A percentile compares a stretch with the other conserved stretches of the same genome.
These are phyloP conservation scores for Biscogniauxia marginata DNA, from an alignment of 2,329 filamentous ascomycete genomes.

Conservation along the genomic window DNA sequence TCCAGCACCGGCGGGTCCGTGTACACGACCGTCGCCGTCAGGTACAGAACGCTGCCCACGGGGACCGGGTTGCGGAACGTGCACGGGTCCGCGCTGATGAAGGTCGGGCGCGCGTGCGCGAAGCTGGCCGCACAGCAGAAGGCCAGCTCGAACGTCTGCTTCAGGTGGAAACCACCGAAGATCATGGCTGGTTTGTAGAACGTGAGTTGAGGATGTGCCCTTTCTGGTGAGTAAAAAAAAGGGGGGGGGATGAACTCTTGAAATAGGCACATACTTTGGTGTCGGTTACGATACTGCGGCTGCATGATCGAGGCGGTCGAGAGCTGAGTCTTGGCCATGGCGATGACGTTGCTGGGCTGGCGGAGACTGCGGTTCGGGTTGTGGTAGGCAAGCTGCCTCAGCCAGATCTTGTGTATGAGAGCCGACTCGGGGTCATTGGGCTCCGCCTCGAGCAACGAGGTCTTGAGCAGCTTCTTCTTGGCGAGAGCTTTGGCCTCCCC, in stretches of 20 bases:
- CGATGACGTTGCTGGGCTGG: conserved; percentile 45
- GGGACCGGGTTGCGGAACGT: conserved; percentile 75
- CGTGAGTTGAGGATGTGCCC: no score
- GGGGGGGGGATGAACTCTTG: no score
- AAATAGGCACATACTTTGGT: no score
- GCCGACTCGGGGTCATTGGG: conserved; percentile 71
- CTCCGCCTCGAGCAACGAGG: conserved; percentile 63
- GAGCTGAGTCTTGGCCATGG: conserved; percentile 59
- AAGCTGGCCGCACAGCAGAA: conserved; percentile 74
- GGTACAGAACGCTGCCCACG: conserved; percentile 70
- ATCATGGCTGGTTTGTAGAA: no score
- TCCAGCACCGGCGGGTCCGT: conserved; percentile 57
- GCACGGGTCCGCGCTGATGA: conserved; percentile 70
- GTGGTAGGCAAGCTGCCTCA: conserved; percentile 63
- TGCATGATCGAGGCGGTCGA: conserved; percentile 71
- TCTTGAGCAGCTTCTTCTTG: conserved; percentile 62
- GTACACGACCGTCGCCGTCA: conserved; percentile 70
- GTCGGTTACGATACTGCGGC: conserved; percentile 52
- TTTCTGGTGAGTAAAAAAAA: no score
- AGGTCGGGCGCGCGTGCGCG: conserved; percentile 66
- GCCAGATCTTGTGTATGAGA: conserved; percentile 72
- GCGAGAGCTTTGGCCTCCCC: conserved; percentile 59
- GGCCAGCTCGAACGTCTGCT: conserved; percentile 73
- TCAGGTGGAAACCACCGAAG: conserved; percentile 72
- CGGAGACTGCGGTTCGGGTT: conserved; percentile 33